Percentiles rank a stretch among this genome's conserved stretches.
phyloP scores from a whole-genome alignment of 495 filamentous ascomycete genomes.

The Thermothielavioides terrestris region DNA sequence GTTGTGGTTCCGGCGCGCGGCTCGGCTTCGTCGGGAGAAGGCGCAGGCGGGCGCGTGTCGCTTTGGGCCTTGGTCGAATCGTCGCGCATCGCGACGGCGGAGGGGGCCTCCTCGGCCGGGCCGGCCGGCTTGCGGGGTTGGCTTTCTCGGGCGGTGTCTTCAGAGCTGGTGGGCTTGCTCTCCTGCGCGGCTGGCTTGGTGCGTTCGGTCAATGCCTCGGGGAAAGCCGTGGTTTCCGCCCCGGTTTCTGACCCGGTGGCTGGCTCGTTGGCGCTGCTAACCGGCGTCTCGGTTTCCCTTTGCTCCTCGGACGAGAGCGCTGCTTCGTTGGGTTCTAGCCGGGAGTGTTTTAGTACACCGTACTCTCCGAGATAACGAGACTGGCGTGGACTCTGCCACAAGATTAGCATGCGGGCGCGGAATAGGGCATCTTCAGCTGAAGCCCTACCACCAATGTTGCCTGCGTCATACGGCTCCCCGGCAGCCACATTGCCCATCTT shows the following conservation, averaged over 20 bases:
- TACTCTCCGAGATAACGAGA: too few species aligned
- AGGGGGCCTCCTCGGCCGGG: conserved; percentile 21
- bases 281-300: background rate
- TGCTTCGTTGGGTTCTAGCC: conserved; percentile 1
- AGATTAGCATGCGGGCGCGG: too few species aligned
- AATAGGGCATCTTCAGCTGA: too few species aligned
- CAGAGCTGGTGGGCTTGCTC: background rate
- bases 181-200: background rate
- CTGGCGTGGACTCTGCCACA: too few species aligned
- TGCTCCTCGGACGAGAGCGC: background rate
- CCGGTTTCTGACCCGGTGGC: background rate
- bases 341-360: background rate
- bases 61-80: conserved; percentile 31
- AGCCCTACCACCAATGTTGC: conserved; percentile 43
- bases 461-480: conserved; percentile 52
- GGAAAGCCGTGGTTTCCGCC: background rate
- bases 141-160: background rate
- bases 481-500: conserved; percentile 42
- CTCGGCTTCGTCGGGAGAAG: background rate
- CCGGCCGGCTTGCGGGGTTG: conserved; percentile 7
- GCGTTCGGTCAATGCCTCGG: too few species aligned
- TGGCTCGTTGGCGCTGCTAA: background rate
- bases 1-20: background rate
- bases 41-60: conserved; percentile 27
- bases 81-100: conserved; percentile 11